phyloP scores from a whole-genome alignment of 1,284 basidiomycete genomes.

The Heterobasidion irregulare region DNA sequence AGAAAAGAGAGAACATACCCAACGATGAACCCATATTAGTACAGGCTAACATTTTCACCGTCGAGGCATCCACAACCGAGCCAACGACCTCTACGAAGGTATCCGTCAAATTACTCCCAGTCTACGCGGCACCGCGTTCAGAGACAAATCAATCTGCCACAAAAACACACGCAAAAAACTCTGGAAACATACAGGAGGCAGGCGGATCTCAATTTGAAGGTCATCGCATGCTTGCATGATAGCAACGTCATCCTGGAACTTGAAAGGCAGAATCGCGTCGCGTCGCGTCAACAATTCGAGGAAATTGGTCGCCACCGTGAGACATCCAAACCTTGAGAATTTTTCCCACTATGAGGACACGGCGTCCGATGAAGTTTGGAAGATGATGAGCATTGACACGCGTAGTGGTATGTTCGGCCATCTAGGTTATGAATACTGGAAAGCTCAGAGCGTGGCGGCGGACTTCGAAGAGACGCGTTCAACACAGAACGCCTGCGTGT shows the following conservation, averaged over 20 bases:
- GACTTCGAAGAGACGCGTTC: too few relatives aligned
- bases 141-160: not conserved
- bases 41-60: constrained; percentile 53
- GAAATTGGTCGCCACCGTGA: not conserved
- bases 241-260: constrained; percentile 28
- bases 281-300: not conserved
- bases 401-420: constrained; percentile 26
- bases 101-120: constrained; percentile 34
- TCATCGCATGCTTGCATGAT: constrained; percentile 68
- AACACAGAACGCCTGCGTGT: too few relatives aligned
- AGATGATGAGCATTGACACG: constrained; percentile 63
- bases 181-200: constrained; percentile 27
- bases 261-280: not conserved
- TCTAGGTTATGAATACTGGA: not conserved
- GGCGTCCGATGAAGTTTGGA: constrained; percentile 34
- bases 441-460: too few relatives aligned
- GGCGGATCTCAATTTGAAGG: constrained; percentile 54
- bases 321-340: constrained; percentile 44
- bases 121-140: not conserved
- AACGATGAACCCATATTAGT: constrained; percentile 59
- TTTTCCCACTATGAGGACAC: constrained; percentile 70
- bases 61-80: constrained; percentile 48
- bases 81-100: constrained; percentile 75
- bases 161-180: not conserved
- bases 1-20: constrained; percentile 37